These are phyloP conservation scores for Plasmodium gallinaceum DNA, from an alignment of 169 alveolate species.

Conservation along the genomic window DNA sequence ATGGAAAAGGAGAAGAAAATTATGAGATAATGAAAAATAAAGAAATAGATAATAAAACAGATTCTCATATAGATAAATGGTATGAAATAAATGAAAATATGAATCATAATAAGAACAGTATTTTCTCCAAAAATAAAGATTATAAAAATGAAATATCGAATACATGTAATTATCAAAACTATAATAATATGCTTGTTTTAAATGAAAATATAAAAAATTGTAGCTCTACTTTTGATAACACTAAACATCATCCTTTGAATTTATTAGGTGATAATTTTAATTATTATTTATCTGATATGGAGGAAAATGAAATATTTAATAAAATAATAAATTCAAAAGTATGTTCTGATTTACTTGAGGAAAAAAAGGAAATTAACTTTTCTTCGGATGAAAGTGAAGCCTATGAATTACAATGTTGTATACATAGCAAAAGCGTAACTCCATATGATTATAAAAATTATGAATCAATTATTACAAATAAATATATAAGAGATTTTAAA, in stretches of 20 bases:
- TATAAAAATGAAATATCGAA: too few species aligned
- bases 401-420: constrained; percentile 65
- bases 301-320: constrained; percentile 30
- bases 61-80: too few species aligned
- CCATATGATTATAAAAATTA: constrained; percentile 57
- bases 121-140: too few species aligned
- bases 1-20: too few species aligned
- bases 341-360: constrained; percentile 10
- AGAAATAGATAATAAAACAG: too few species aligned
- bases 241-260: neutral
- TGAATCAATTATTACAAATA: constrained; percentile 20
- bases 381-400: constrained; percentile 76
- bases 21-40: too few species aligned
- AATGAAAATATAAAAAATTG: too few species aligned
- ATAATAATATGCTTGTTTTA: too few species aligned
- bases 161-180: too few species aligned
- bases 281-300: constrained; percentile 32
- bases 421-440: constrained; percentile 45
- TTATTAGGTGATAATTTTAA: neutral
- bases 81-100: too few species aligned
- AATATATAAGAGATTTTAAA: constrained; percentile 58
- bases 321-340: constrained; percentile 13
- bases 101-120: too few species aligned
- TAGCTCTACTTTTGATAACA: neutral
- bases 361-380: neutral